These are phyloP conservation scores for Ceraceosorus guamensis DNA, from an alignment of 1,284 basidiomycete genomes.

Conservation along the genomic window DNA sequence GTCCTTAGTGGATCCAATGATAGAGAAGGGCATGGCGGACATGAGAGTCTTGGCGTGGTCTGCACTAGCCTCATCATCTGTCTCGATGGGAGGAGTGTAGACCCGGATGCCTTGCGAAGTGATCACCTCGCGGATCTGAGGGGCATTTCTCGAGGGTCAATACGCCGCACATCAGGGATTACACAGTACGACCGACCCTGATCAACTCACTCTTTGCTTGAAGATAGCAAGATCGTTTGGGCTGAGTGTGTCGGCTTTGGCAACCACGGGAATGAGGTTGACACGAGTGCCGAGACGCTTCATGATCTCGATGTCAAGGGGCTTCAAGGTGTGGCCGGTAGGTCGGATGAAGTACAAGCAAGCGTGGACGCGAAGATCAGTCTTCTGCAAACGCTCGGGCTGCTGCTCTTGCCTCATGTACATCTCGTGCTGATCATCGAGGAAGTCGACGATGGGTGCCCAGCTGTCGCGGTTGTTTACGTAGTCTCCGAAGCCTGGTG, in stretches of 20 bases:
- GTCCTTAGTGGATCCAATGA: conserved; percentile 94
- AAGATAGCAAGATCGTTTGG: conserved; percentile 83
- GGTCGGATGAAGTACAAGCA: conserved; percentile 97
- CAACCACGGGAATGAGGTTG: conserved; percentile 94
- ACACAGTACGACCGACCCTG: background rate
- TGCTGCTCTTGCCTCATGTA: conserved; percentile 99
- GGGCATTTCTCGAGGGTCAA: conserved; percentile 28
- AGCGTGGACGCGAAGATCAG: conserved; percentile 89
- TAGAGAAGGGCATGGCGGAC: conserved; percentile 87
- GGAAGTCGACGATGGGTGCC: conserved; percentile 96
- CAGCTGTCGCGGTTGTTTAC: conserved; percentile 98
- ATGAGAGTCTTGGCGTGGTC: conserved; percentile 81
- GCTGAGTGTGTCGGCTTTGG: conserved; percentile 92
- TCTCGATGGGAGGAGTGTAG: conserved; percentile 85
- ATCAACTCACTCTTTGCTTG: conserved; percentile 61
- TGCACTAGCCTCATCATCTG: conserved; percentile 77
- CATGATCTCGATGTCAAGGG: conserved; percentile 98
- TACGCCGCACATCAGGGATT: too few species aligned
- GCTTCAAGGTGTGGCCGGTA: conserved; percentile 94
- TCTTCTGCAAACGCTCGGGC: conserved; percentile 84
- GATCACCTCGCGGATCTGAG: conserved; percentile 73
- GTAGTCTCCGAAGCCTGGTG: conserved; percentile 97
- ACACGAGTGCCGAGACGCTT: conserved; percentile 91
- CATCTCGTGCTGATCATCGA: conserved; percentile 98
- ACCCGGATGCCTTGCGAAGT: conserved; percentile 84